Evolutionary conservation across 1,139 yeast genomes (phyloP).

Genomic region (Hemisphaericaspora xylofermentans): DNA sequence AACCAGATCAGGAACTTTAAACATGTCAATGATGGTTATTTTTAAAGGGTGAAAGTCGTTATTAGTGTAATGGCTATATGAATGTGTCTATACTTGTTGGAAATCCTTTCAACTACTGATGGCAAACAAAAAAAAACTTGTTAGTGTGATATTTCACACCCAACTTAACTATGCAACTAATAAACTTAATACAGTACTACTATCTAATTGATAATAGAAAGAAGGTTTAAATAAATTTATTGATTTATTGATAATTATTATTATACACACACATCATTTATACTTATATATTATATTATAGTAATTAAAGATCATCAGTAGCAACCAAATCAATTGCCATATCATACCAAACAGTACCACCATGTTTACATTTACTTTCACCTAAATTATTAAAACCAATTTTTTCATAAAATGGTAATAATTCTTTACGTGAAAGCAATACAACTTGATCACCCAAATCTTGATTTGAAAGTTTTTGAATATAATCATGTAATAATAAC

Average conservation of each 20-base stretch:
- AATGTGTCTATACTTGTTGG: too few species aligned
- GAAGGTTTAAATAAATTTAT: too few species aligned
- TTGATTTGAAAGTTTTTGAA: conserved; percentile 85
- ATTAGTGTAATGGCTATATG: too few species aligned
- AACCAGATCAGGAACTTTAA: conserved; percentile 41
- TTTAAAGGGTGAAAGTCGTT: too few species aligned
- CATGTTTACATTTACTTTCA: conserved; percentile 56
- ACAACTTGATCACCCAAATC: conserved; percentile 79
- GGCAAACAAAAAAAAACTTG: too few species aligned
- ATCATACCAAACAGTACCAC: conserved; percentile 66
- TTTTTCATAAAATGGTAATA: conserved; percentile 75
- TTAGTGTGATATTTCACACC: too few species aligned
- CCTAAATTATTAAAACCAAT: conserved; percentile 75
- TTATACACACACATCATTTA: not conserved
- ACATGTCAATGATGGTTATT: conserved; percentile 1
- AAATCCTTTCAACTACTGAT: too few species aligned
- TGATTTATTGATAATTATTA: too few species aligned
- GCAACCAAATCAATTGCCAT: conserved; percentile 61
- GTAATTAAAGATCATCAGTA: conserved; percentile 44
- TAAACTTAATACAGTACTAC: too few species aligned
- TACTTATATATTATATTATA: not conserved
- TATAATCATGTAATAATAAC: conserved; percentile 79
- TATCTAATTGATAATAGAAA: too few species aligned
- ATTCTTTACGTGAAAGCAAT: conserved; percentile 66
- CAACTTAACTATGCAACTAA: too few species aligned